Evolutionary conservation across 768 basidiomycete genomes (phyloP), one percentile per base, ranked within the genome.

Genomic region (Lentinus brumalis): DNA sequence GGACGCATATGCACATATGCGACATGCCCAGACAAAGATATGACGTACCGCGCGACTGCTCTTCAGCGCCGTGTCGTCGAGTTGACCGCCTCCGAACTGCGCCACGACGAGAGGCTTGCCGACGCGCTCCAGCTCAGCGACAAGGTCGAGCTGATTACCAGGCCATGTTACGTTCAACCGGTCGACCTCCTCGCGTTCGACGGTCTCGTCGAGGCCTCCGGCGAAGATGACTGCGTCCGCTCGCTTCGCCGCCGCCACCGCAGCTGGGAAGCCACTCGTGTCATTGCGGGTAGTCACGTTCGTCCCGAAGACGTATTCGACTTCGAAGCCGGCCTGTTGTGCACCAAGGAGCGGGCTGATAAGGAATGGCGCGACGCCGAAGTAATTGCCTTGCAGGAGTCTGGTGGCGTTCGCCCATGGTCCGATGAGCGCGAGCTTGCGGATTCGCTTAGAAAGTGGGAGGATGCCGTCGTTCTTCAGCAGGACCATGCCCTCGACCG

Each of bases 401-500:
- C 67, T 77, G 0, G 84, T 86, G 5, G 83, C 83, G 64, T 83
- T 82, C 4, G 79, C 81, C 77, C 78, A 84, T 3, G 84, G 85
- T 0, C 88, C 87, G 53, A 88, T 77, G 44, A 88, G 67, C 8
- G 84, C 86, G 16, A 89, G 69, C 8, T 75, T 81, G 57, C 79
- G 82, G 57, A 79, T 70, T 0, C 72, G 74, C 0, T 68, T 66
- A 21, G 76, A 73, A 45, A 88, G 74, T 3, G 87, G 87, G 2
- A 89, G 74, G 6, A 78, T 79, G 14, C 80, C 81, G 58, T 86
- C 83, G 66, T 88, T 89, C 75, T 88, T 88, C 15, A 88, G 74
- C 6, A 88, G 75, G 16, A 84, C 83, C 3, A 85, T 77, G 21
- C 84, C 82, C 67, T 84, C 81, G 5, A 79, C 70, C 4, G 84